Percentiles rank a stretch among this genome's conserved stretches.
Conservation (phyloP, 2,329 filamentous ascomycete species). For the Xylariales sp. region DNA sequence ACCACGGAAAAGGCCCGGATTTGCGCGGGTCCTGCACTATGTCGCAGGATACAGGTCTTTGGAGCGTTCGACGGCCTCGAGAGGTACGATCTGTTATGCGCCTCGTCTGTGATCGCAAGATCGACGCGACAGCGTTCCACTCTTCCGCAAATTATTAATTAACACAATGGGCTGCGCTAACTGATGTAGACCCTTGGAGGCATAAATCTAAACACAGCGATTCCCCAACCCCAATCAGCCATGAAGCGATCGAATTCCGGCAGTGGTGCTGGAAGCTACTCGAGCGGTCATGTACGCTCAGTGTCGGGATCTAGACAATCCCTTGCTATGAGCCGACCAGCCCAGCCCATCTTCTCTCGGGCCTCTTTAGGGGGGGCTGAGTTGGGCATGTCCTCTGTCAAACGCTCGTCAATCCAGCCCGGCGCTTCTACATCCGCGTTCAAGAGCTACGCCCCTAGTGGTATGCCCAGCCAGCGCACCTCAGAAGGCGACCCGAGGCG, state of each 20-base stretch:
- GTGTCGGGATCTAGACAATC: constrained; percentile 81
- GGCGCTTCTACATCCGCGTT: constrained; percentile 47
- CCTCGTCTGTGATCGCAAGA: constrained; percentile 9
- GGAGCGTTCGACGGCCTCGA: constrained; percentile 86
- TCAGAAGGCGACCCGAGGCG: constrained; percentile 54
- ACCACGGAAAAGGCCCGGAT: no score
- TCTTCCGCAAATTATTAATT: no score
- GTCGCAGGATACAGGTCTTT: constrained; percentile 84
- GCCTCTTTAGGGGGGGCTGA: constrained; percentile 78
- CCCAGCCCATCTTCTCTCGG: constrained; percentile 81
- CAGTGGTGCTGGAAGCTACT: constrained; percentile 58
- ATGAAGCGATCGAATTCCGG: constrained; percentile 89
- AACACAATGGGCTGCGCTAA: no score
- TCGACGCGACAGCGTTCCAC: no score
- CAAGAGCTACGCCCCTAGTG: constrained; percentile 66
- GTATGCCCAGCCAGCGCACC: constrained; percentile 32
- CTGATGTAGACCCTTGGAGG: constrained; percentile 81
- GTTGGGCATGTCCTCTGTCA: constrained; percentile 75
- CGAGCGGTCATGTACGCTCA: constrained; percentile 73
- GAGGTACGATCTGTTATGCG: constrained; percentile 59
- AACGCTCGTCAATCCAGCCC: constrained; percentile 75
- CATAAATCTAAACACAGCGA: constrained; percentile 69
- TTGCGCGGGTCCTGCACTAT: constrained; percentile 57
- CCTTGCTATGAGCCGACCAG: constrained; percentile 77
- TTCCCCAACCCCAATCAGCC: constrained; percentile 87